Conservation (phyloP, 257 asterid genomes). For the Gentiana macrophylla region DNA sequence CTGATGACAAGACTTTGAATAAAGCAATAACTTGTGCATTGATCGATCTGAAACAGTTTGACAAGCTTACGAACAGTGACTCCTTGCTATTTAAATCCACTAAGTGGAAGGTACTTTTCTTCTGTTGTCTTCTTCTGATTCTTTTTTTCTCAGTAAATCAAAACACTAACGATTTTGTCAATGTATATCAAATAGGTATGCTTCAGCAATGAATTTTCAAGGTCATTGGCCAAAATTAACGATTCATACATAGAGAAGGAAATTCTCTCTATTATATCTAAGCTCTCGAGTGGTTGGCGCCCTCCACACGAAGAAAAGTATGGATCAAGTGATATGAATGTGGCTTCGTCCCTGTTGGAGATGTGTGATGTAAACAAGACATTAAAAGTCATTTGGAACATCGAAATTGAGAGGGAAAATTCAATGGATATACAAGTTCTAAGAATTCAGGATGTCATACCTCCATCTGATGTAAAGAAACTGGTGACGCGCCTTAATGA, state of each 20-base stretch:
- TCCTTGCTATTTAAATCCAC: slow-evolving; percentile 17
- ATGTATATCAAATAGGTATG: slow-evolving; percentile 15
- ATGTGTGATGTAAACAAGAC: slow-evolving; percentile 16
- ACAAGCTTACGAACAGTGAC: slow-evolving; percentile 19
- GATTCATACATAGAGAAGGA: slow-evolving; percentile 21
- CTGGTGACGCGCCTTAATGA: slow-evolving; percentile 9
- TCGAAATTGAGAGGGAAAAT: slow-evolving; percentile 26
- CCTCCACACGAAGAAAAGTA: slow-evolving; percentile 13
- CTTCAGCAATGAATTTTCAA: slow-evolving; percentile 28
- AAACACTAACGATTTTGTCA: too few species aligned
- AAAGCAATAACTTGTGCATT: slow-evolving; percentile 32
- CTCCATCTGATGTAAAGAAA: slow-evolving; percentile 14
- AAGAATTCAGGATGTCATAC: slow-evolving; percentile 35
- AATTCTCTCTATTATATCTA: slow-evolving; percentile 28
- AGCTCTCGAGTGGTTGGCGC: slow-evolving; percentile 47
- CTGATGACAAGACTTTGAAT: slow-evolving; percentile 30
- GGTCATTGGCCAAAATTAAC: slow-evolving; percentile 20
- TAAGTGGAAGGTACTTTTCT: slow-evolving; percentile 19
- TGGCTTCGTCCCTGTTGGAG: slow-evolving; percentile 23
- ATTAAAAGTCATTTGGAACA: slow-evolving; percentile 34
- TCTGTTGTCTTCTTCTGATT: background rate
- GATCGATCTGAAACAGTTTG: slow-evolving; percentile 21
- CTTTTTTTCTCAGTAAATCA: too few species aligned
- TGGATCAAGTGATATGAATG: background rate
- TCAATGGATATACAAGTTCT: slow-evolving; percentile 23